Percentiles rank a stretch among this genome's conserved stretches.
Evolutionary conservation across 1,139 yeast species (phyloP).

Genomic region (Yueomyces sp.): DNA sequence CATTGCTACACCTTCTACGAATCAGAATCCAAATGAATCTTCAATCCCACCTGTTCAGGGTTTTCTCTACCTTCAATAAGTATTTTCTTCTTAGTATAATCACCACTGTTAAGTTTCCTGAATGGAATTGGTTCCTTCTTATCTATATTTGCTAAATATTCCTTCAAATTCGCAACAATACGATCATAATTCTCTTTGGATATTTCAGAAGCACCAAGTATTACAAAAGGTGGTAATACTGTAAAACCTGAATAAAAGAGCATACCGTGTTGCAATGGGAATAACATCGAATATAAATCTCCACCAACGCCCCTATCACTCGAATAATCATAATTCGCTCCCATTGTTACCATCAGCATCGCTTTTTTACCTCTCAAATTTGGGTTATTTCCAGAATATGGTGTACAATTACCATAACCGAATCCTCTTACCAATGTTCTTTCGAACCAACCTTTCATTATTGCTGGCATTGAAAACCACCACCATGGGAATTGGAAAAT

Average conservation of each 20-base stretch:
- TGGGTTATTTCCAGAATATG: slow-evolving; percentile 6
- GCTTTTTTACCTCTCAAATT: slow-evolving; percentile 7
- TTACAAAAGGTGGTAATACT: slow-evolving; percentile 6
- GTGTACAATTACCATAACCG: slow-evolving; percentile 10
- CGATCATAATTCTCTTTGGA: background rate
- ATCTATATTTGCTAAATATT: slow-evolving; percentile 1
- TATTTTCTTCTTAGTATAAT: background rate
- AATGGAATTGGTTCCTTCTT: slow-evolving; percentile 2
- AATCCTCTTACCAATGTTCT: slow-evolving; percentile 14
- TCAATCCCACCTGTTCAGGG: slow-evolving; percentile 7
- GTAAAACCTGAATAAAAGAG: slow-evolving; percentile 7
- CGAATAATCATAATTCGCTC: slow-evolving; percentile 4
- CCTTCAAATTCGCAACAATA: background rate
- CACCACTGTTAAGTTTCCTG: slow-evolving; percentile 4
- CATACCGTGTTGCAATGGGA: slow-evolving; percentile 7
- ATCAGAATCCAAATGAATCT: slow-evolving; percentile 3
- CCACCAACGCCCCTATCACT: slow-evolving; percentile 6
- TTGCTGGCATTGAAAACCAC: slow-evolving; percentile 21
- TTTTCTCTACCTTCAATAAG: slow-evolving; percentile 6
- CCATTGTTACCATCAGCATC: slow-evolving; percentile 6
- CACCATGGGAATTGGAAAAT: slow-evolving; percentile 19
- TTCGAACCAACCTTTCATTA: slow-evolving; percentile 20
- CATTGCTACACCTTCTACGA: background rate
- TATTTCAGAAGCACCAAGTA: slow-evolving; percentile 1
- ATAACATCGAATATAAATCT: slow-evolving; percentile 5